phyloP scores from a whole-genome alignment of 306 rosid species.

The Neltuma alba region DNA sequence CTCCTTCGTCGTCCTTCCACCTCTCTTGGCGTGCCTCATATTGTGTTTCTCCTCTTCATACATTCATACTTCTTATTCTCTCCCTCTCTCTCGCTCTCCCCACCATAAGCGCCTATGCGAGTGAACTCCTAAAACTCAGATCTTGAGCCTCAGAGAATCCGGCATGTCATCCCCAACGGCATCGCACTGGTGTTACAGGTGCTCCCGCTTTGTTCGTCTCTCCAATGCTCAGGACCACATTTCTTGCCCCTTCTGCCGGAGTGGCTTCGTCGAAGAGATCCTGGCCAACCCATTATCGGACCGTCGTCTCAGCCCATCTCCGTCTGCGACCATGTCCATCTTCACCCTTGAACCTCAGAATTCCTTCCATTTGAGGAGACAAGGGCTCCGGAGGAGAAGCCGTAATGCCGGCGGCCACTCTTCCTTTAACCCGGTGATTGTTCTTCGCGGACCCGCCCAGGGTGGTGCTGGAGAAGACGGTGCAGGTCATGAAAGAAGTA shows the following conservation, averaged over 20 bases:
- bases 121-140: not conserved
- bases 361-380: constrained; percentile 37
- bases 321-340: constrained; percentile 38
- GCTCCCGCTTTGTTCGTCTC: constrained; percentile 64
- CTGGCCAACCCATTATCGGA: constrained; percentile 47
- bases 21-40: not conserved
- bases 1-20: not conserved
- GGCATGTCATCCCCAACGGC: constrained; percentile 48
- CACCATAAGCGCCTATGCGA: not conserved
- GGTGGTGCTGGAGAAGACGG: constrained; percentile 26
- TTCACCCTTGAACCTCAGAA: constrained; percentile 34
- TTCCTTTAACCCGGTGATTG: constrained; percentile 82
- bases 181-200: constrained; percentile 92
- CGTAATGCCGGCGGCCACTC: constrained; percentile 58
- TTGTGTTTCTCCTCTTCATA: not conserved
- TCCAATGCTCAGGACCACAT: constrained; percentile 39
- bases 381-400: constrained; percentile 61
- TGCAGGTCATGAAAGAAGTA: constrained; percentile 40
- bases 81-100: too few relatives aligned
- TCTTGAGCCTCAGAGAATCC: constrained; percentile 33
- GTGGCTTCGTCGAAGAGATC: constrained; percentile 81
- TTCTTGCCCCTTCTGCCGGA: constrained; percentile 72
- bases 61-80: not conserved
- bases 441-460: constrained; percentile 61
- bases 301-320: constrained; percentile 36